Base-by-base conservation (phyloP, 179 eudicot species). In the Beta corolliflora region DNA sequence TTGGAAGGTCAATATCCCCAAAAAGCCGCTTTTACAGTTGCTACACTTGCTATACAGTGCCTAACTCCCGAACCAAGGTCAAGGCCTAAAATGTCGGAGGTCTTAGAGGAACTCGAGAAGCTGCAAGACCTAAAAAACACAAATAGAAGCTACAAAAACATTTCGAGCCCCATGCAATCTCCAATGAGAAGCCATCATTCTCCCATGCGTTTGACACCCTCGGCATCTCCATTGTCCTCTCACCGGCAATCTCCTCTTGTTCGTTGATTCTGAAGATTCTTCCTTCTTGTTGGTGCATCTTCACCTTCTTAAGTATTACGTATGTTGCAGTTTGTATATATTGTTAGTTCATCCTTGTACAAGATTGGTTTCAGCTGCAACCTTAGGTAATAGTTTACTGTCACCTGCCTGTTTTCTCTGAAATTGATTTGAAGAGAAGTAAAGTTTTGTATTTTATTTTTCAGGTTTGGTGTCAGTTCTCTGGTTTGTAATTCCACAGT, bases 1-100 rank as follows among this genome's bases (percentile, higher is more conserved):
- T 83, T 96, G 75, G 95, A 89, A 80, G 99, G 98, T 5, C 97
- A 96, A 53, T 96, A 96, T 80, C 97, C 98, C 66, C 97, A 92
- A 81, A 94, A 93, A 80, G 97, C 87, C 5, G 97, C 98, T 64
- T 87, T 71, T 64, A 82, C 91, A 29, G 97, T 93, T n/a, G 96
- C 98, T 54, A 81, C 87, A 52, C 85, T 94, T 63, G 98, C 95
- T 79, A 60, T 87, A 53, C 86, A 88, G 61, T 96, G 99, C 81
- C 84, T 93, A 16, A 77, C 85, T 71, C 63, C 84, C 3, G 95
- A 93, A 60, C 92, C 98, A 66, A 91, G 88, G 76, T 70, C 80
- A 41, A 88, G 99, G 84, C 99, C 99, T 12, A 88, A 87, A 56
- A 92, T 93, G 95, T 81, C 93, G 0, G 94, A 92, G 71, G 97